phyloP scores from a whole-genome alignment of 164 flowering plant genomes.

The Stephania cephalantha region DNA sequence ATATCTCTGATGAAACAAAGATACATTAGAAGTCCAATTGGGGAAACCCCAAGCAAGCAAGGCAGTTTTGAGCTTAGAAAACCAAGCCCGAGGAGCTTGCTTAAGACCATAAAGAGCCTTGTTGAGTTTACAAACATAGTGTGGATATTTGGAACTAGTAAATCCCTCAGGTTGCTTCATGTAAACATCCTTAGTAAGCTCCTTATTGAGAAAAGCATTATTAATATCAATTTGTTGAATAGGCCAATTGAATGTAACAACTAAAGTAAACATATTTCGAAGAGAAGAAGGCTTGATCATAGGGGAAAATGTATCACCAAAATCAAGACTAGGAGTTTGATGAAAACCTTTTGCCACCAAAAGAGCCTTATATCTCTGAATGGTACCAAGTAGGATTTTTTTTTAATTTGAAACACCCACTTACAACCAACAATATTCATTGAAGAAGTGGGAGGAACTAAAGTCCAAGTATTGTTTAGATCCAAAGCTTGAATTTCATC shows the following conservation, averaged over 20 bases:
- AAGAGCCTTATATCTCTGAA: neutral
- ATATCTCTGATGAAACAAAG: neutral
- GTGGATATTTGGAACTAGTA: too few species aligned
- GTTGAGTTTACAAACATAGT: too few species aligned
- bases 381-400: neutral
- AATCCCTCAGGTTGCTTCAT: too few species aligned
- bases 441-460: neutral
- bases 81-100: slow-evolving; percentile 5
- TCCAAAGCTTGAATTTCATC: neutral
- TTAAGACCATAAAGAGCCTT: slow-evolving; percentile 1
- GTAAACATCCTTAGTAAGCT: too few species aligned
- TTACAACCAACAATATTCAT: neutral
- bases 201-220: too few species aligned
- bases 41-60: neutral
- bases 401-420: neutral
- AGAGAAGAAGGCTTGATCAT: neutral
- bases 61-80: neutral
- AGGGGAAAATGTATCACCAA: neutral
- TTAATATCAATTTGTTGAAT: neutral
- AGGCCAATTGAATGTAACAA: neutral
- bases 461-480: neutral
- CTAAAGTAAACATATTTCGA: neutral
- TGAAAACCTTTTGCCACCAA: slow-evolving; percentile 1
- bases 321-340: neutral
- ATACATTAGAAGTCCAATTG: neutral